Percentiles rank a stretch among this genome's conserved stretches.
phyloP scores from a whole-genome alignment of 306 rosid species.

The Oemleria cerasiformis region DNA sequence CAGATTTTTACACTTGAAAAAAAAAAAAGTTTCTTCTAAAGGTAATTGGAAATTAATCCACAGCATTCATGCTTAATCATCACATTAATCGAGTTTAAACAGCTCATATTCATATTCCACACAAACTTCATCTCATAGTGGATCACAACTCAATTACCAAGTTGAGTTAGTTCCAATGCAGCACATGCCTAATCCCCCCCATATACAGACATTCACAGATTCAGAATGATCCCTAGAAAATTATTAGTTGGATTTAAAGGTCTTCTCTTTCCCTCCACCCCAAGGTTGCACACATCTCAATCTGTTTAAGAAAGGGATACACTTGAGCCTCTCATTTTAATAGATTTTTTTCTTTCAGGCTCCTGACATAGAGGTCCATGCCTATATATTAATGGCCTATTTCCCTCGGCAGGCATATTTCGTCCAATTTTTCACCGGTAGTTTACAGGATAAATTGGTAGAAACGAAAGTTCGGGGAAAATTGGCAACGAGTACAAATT shows the following conservation, averaged over 20 bases:
- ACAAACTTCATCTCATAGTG: not conserved
- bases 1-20: not conserved
- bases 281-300: not conserved
- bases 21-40: no score
- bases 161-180: not conserved
- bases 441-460: no score
- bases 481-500: no score
- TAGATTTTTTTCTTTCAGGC: not conserved
- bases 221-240: slow-evolving; percentile 1
- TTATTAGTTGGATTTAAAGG: not conserved
- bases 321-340: not conserved
- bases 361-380: not conserved
- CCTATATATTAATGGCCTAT: no score
- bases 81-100: not conserved
- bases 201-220: not conserved
- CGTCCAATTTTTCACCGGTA: no score
- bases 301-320: slow-evolving; percentile 1
- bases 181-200: not conserved
- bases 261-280: not conserved
- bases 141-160: not conserved
- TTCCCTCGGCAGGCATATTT: no score
- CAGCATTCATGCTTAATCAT: not conserved
- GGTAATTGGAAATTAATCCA: not conserved
- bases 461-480: no score
- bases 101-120: not conserved